Evolutionary conservation across 495 filamentous ascomycete genomes (phyloP).

Genomic region (Penicillium samsonianum): DNA sequence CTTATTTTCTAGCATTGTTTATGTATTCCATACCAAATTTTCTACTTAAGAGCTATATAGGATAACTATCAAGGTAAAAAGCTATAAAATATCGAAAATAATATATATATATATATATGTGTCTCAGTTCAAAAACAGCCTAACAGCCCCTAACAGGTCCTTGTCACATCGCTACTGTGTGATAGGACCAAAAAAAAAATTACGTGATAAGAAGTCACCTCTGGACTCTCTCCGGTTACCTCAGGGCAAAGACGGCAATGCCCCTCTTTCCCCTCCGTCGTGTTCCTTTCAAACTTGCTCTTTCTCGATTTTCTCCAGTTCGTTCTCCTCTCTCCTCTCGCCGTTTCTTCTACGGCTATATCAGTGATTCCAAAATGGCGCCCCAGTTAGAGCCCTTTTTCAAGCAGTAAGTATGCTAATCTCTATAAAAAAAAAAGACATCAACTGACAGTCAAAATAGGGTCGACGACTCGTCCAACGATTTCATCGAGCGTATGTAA

Average conservation of each 20-base stretch:
- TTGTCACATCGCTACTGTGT: conserved; percentile 4
- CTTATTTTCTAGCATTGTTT: conserved; percentile 14
- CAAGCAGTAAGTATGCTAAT: conserved; percentile 58
- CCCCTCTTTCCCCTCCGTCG: conserved; percentile 46
- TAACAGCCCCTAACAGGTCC: too few relatives aligned
- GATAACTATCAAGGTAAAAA: background rate
- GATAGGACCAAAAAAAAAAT: conserved; percentile 25
- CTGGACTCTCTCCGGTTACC: conserved; percentile 14
- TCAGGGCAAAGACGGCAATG: conserved; percentile 28
- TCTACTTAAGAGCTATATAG: too few relatives aligned
- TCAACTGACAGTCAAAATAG: conserved; percentile 33
- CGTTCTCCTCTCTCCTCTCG: conserved; percentile 22
- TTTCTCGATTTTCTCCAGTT: conserved; percentile 23
- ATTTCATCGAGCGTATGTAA: conserved; percentile 81
- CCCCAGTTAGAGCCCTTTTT: conserved; percentile 82
- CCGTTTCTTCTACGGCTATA: conserved; percentile 47
- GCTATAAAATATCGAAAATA: background rate
- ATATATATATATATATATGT: too few relatives aligned
- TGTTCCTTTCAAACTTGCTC: conserved; percentile 32
- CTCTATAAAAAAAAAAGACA: background rate
- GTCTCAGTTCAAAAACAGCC: background rate
- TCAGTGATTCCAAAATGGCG: conserved; percentile 68
- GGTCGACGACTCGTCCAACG: conserved; percentile 76
- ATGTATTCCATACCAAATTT: conserved; percentile 14
- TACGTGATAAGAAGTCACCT: conserved; percentile 31